phyloP scores from a whole-genome alignment of 2,329 filamentous ascomycete genomes.

The Falciphora oryzae region DNA sequence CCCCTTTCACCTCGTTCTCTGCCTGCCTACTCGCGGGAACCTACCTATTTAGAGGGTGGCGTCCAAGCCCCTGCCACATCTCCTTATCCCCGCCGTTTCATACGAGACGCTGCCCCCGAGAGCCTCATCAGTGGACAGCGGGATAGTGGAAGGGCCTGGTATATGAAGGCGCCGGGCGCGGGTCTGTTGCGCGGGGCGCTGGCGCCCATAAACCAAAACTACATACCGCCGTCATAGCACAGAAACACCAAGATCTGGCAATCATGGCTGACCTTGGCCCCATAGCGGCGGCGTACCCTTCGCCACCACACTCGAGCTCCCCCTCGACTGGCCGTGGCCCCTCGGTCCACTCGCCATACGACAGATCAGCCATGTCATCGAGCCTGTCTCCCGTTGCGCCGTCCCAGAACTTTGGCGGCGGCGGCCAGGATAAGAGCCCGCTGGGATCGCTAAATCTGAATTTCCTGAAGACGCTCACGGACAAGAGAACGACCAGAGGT shows the following conservation, averaged over 20 bases:
- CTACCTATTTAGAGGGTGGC: too few relatives aligned
- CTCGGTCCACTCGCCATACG: constrained; percentile 27
- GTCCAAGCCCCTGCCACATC: too few relatives aligned
- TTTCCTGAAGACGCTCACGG: constrained; percentile 61
- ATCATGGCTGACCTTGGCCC: constrained; percentile 29
- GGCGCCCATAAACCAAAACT: neutral
- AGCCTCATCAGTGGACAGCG: neutral
- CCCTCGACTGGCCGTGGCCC: constrained; percentile 24
- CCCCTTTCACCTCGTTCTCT: neutral
- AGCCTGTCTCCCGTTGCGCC: constrained; percentile 38
- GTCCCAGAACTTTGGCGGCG: constrained; percentile 20
- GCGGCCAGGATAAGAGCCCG: constrained; percentile 31
- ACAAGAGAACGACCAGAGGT: constrained; percentile 78
- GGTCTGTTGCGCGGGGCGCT: neutral
- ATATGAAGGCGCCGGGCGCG: neutral
- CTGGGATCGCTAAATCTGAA: constrained; percentile 45
- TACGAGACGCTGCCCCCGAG: neutral
- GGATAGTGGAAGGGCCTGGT: neutral
- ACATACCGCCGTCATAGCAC: constrained; percentile 7
- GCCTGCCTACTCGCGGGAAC: neutral
- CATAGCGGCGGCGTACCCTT: constrained; percentile 30
- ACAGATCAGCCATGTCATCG: constrained; percentile 37
- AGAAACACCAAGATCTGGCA: neutral
- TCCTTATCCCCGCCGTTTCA: neutral
- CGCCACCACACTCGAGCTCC: constrained; percentile 28